phyloP scores from a whole-genome alignment of 139 green algal genomes.

The Mychonastes homosphaera region DNA sequence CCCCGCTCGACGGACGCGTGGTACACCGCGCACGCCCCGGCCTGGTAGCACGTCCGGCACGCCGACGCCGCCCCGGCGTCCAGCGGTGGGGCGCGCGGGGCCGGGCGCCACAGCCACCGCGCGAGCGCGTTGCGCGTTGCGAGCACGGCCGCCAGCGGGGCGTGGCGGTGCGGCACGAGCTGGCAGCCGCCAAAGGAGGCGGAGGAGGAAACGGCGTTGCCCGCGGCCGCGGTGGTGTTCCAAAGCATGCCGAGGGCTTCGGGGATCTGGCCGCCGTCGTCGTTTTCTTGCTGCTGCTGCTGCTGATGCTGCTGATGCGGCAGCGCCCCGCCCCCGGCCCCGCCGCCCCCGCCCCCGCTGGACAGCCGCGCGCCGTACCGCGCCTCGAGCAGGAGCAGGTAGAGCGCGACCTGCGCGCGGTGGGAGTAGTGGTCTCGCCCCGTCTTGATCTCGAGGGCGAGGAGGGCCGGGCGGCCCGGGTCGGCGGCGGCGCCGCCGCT shows the following conservation, averaged over 20 bases:
- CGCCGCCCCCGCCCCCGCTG: too few species aligned
- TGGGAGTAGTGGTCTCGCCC: slow-evolving; percentile 57
- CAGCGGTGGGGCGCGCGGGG: slow-evolving; percentile 9
- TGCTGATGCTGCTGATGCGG: too few species aligned
- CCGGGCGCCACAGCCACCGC: slow-evolving; percentile 27
- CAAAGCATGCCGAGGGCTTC: slow-evolving; percentile 54
- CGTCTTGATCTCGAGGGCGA: slow-evolving; percentile 88
- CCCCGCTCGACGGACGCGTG: slow-evolving; percentile 41
- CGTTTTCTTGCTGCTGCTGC: too few species aligned
- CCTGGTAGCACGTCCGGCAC: not conserved
- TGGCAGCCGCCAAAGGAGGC: too few species aligned
- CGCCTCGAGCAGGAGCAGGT: slow-evolving; percentile 73
- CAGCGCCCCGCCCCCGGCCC: too few species aligned
- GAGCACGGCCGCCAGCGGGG: slow-evolving; percentile 46
- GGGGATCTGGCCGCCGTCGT: slow-evolving; percentile 15
- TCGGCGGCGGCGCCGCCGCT: not conserved
- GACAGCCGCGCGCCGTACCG: too few species aligned
- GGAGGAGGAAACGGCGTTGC: too few species aligned
- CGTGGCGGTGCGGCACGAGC: slow-evolving; percentile 12
- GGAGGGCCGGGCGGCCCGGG: not conserved
- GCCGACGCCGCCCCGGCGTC: slow-evolving; percentile 6
- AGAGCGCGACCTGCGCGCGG: slow-evolving; percentile 65
- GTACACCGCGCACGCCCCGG: slow-evolving; percentile 37
- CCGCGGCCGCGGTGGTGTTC: slow-evolving; percentile 34
- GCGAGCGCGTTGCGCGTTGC: slow-evolving; percentile 51